Base-by-base conservation (phyloP, 805 yeast species). In the Debaryomyces prosopidis region DNA sequence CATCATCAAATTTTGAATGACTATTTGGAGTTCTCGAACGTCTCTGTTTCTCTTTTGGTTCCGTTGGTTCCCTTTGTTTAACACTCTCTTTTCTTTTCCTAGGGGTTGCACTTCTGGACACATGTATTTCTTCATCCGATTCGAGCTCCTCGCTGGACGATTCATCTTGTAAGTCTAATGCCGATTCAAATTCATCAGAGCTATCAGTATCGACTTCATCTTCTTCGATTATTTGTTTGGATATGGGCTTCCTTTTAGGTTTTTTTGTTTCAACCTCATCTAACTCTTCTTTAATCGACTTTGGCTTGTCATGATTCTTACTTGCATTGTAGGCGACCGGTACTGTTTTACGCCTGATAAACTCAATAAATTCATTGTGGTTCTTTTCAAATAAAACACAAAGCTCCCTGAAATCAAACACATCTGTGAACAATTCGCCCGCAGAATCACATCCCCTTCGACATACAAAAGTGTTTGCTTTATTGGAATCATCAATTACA, bases 381-480 rank as follows among this genome's bases (percentile, higher is more conserved):
- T 67, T 62, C 6, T 47, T 50, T 4, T 45, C 36, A 34, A 69
- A 60, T 5, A 58, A 36, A 5, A 49, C 47, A 16, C 43, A 39
- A 45, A 71, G 55, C 9, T 60, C 69, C 32, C 64, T 58, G 65
- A 67, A 79, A 41, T 77, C 77, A 40, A 77, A 62, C 8, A 36
- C 48, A 19, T 64, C 65, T 1, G 77, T 60, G 44, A 75, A 57
- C 34, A 49, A 51, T 4, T 60, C 66, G 1, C 66, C 69, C 5
- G 54, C 54, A 10, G 63, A 58, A 50, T 74, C 76, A 43, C 73
- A 57, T n/a, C 73, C 75, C 45, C 76, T 58, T 37, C 72, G 55
- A 49, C 80, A 76, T 19, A 74, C 50, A 44, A 62, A 77, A 3
- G 68, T 60, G 5, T 58, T 45, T 15, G 59, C 58, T 3, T 52